A percentile compares a stretch with the other conserved stretches of the same genome.
Evolutionary conservation across 768 basidiomycete genomes (phyloP).

Genomic region (Tricholoma saponaceum): DNA sequence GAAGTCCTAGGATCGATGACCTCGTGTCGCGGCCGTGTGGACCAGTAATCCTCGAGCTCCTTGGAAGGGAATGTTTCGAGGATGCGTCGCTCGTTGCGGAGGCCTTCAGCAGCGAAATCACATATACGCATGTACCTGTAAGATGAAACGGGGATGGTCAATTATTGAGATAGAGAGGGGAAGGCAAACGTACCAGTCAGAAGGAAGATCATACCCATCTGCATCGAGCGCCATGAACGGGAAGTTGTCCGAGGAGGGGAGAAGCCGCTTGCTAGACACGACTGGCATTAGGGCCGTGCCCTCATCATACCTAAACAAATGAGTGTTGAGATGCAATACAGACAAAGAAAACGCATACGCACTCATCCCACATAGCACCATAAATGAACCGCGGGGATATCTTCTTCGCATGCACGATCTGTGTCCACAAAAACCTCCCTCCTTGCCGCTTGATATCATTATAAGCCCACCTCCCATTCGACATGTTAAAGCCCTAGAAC

Average conservation of each 20-base stretch:
- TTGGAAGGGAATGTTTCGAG: slow-evolving; percentile 64
- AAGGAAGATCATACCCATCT: slow-evolving; percentile 72
- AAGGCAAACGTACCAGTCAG: slow-evolving; percentile 64
- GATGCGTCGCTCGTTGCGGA: slow-evolving; percentile 61
- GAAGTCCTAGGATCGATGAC: slow-evolving; percentile 26
- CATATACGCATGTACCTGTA: slow-evolving; percentile 74
- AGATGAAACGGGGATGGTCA: slow-evolving; percentile 4
- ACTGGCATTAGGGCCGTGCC: slow-evolving; percentile 81
- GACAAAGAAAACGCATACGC: slow-evolving; percentile 12
- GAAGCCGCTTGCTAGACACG: slow-evolving; percentile 48
- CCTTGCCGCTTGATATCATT: slow-evolving; percentile 72
- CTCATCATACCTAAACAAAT: slow-evolving; percentile 71
- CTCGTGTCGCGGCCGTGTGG: slow-evolving; percentile 56
- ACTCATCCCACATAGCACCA: slow-evolving; percentile 90
- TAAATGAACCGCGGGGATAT: slow-evolving; percentile 66
- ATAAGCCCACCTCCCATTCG: slow-evolving; percentile 65
- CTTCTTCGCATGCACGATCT: slow-evolving; percentile 64
- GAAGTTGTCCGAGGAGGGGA: slow-evolving; percentile 58
- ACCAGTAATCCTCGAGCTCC: slow-evolving; percentile 75
- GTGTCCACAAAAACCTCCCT: slow-evolving; percentile 76
- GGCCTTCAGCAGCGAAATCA: slow-evolving; percentile 65
- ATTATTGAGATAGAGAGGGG: background rate
- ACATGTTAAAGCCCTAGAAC: slow-evolving; percentile 63
- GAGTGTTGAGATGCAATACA: no score
- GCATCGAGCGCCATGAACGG: slow-evolving; percentile 71